Conservation (phyloP, 2,329 filamentous ascomycete genomes). For the Thelonectria rubi region DNA sequence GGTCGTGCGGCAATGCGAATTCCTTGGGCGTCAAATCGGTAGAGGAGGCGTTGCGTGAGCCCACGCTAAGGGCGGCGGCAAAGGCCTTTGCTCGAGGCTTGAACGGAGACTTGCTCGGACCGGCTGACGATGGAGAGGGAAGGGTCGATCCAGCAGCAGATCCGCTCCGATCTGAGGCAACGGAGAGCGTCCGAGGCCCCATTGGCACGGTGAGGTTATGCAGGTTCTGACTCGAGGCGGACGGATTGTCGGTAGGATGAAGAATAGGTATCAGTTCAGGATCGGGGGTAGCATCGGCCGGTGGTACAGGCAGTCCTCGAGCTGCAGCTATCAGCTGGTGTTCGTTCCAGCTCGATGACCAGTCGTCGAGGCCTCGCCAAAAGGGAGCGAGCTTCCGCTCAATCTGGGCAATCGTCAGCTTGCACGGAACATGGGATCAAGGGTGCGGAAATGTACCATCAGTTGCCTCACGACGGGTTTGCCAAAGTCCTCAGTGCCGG, state of each 20-base stretch:
- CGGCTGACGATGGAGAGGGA: constrained; percentile 58
- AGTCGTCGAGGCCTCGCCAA: constrained; percentile 92
- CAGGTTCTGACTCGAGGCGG: constrained; percentile 64
- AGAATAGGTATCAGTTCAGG: constrained; percentile 66
- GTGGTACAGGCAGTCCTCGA: constrained; percentile 82
- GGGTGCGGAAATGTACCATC: constrained; percentile 72
- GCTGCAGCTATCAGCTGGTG: constrained; percentile 94
- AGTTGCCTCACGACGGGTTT: constrained; percentile 88
- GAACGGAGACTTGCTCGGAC: constrained; percentile 63
- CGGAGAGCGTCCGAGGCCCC: constrained; percentile 77
- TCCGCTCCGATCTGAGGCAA: constrained; percentile 74
- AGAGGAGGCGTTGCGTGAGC: constrained; percentile 77
- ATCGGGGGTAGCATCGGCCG: constrained; percentile 82
- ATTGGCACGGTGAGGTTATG: constrained; percentile 84
- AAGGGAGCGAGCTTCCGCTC: constrained; percentile 93
- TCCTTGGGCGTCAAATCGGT: constrained; percentile 80
- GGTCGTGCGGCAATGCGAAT: constrained; percentile 80
- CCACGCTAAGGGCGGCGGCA: constrained; percentile 78
- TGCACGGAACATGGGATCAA: neutral
- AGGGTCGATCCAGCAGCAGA: constrained; percentile 66
- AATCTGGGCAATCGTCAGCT: constrained; percentile 67
- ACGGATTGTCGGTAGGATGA: constrained; percentile 56
- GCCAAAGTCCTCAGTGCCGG: constrained; percentile 90
- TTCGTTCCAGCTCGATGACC: constrained; percentile 89
- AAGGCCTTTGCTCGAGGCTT: constrained; percentile 89